These are phyloP conservation scores for Nakazawaea siamensis DNA, from an alignment of 805 yeast genomes.

Conservation along the genomic window DNA sequence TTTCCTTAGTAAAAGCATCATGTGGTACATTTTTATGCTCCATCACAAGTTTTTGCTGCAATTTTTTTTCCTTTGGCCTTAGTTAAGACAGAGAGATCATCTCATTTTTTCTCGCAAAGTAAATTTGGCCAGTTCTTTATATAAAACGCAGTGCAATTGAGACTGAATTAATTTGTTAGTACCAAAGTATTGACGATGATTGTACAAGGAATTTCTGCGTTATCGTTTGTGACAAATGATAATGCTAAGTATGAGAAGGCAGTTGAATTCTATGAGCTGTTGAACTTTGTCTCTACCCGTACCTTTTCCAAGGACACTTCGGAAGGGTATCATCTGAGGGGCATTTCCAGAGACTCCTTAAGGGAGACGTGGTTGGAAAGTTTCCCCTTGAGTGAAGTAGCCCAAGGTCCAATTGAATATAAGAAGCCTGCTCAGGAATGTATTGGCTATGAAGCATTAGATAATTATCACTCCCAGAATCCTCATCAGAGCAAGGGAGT, in stretches of 20 bases:
- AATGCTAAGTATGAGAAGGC: constrained; percentile 36
- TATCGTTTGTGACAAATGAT: constrained; percentile 53
- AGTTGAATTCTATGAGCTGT: constrained; percentile 44
- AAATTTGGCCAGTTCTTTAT: neutral
- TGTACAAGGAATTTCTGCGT: constrained; percentile 36
- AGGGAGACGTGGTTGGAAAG: constrained; percentile 69
- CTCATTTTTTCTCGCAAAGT: too few relatives aligned
- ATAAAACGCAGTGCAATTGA: neutral
- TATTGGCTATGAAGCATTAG: constrained; percentile 4
- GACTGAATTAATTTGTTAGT: too few relatives aligned
- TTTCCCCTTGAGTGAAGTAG: constrained; percentile 36
- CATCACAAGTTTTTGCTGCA: too few relatives aligned
- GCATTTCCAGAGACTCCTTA: constrained; percentile 58
- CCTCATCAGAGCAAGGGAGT: constrained; percentile 35
- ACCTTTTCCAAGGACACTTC: constrained; percentile 48
- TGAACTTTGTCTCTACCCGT: constrained; percentile 57
- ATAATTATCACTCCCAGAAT: constrained; percentile 9
- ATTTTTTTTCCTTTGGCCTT: too few relatives aligned
- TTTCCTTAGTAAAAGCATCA: too few relatives aligned
- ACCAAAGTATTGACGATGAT: neutral
- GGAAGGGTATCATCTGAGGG: constrained; percentile 28
- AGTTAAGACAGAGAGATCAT: too few relatives aligned
- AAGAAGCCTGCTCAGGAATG: constrained; percentile 27
- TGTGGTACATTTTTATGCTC: too few relatives aligned
- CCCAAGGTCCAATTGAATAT: constrained; percentile 8